These are phyloP conservation scores for Ophiostoma sp. DNA, from an alignment of 2,329 filamentous ascomycete species.

Conservation along the genomic window DNA sequence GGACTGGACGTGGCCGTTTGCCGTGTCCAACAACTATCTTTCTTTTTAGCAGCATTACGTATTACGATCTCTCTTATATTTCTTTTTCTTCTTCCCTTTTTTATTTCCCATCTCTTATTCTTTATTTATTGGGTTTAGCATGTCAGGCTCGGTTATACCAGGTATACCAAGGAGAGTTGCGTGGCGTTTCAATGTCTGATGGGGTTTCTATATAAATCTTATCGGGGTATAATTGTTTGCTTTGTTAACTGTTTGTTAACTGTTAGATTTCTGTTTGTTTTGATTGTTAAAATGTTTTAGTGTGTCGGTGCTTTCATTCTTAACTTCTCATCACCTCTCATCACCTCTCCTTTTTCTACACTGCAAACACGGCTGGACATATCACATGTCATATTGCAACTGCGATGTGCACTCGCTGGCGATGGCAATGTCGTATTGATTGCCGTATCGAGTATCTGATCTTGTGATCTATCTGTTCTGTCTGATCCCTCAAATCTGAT, in stretches of 20 bases:
- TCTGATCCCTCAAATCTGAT: background rate
- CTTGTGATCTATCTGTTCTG: background rate
- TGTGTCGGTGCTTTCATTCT: too few species aligned
- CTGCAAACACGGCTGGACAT: background rate
- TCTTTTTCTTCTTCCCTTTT: background rate
- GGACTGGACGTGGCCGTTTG: conserved; percentile 26
- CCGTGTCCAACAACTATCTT: conserved; percentile 26
- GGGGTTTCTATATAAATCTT: background rate
- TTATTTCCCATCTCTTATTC: background rate
- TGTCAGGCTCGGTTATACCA: background rate
- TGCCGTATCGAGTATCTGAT: background rate
- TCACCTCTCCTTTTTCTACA: background rate
- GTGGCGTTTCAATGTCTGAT: background rate
- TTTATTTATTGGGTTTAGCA: background rate
- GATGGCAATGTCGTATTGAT: background rate
- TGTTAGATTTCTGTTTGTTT: background rate
- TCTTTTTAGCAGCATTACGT: conserved; percentile 16
- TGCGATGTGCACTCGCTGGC: background rate
- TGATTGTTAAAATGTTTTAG: background rate
- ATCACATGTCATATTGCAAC: background rate
- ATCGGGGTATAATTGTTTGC: background rate
- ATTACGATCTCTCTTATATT: background rate
- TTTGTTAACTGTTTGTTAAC: too few species aligned
- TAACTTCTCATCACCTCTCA: too few species aligned
- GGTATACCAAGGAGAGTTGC: conserved; percentile 9